These are phyloP conservation scores for Nicotiana undulata DNA, from an alignment of 257 asterid genomes.

Conservation along the genomic window DNA sequence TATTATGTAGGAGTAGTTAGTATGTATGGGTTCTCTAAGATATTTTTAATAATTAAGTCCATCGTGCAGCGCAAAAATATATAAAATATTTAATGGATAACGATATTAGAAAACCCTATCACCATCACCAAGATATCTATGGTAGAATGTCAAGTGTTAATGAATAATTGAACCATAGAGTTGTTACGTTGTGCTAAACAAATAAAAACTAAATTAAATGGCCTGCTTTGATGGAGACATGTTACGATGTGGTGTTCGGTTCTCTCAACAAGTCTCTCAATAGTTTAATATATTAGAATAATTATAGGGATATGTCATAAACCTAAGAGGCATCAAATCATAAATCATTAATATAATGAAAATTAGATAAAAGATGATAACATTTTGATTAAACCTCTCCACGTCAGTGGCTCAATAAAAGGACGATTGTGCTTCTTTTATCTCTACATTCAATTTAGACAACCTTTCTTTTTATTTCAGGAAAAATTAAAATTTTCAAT, in stretches of 20 bases:
- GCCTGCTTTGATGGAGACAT: background rate
- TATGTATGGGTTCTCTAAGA: background rate
- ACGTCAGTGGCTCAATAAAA: background rate
- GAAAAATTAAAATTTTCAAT: background rate
- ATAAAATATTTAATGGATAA: background rate
- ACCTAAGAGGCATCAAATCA: conserved; percentile 1
- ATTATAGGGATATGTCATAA: background rate
- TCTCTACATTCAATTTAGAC: background rate
- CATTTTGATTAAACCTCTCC: background rate
- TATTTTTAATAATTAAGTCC: background rate
- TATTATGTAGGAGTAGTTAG: background rate
- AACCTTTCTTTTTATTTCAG: background rate
- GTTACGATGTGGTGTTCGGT: background rate
- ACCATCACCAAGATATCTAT: background rate
- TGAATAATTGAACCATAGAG: background rate
- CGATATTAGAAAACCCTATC: background rate
- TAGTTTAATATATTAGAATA: background rate
- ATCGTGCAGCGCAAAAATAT: background rate
- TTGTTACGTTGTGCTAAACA: background rate
- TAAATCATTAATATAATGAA: background rate
- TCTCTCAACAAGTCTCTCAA: background rate
- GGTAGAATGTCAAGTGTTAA: background rate
- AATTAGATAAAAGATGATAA: background rate
- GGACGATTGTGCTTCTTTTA: background rate
- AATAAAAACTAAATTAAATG: background rate